These are phyloP conservation scores for Chaetomiaceae sp. DNA, from an alignment of 2,329 filamentous ascomycete genomes.

Conservation along the genomic window DNA sequence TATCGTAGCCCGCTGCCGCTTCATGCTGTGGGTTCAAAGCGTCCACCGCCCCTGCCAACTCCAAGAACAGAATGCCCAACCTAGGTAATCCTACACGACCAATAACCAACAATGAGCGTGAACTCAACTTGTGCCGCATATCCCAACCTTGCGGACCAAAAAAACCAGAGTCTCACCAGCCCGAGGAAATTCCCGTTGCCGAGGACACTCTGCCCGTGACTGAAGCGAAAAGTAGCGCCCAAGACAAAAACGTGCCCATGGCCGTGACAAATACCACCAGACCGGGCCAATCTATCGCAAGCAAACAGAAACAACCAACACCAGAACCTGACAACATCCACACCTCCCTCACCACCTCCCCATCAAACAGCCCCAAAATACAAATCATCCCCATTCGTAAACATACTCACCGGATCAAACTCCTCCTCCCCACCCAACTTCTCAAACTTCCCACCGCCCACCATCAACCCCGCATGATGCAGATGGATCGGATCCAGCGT, in stretches of 20 bases:
- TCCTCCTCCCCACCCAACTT: constrained; percentile 32
- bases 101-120: not conserved
- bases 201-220: too few relatives aligned
- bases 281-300: not conserved
- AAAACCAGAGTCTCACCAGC: too few relatives aligned
- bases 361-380: constrained; percentile 41
- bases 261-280: too few relatives aligned
- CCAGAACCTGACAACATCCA: not conserved
- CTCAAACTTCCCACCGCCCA: constrained; percentile 39
- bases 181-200: too few relatives aligned
- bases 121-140: too few relatives aligned
- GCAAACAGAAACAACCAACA: not conserved
- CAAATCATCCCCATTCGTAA: constrained; percentile 44
- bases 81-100: not conserved
- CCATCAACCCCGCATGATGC: constrained; percentile 19
- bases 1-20: too few relatives aligned
- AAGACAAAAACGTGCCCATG: not conserved
- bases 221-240: too few relatives aligned
- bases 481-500: not conserved
- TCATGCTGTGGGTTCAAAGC: too few relatives aligned
- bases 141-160: too few relatives aligned
- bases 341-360: not conserved
- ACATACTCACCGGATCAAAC: constrained; percentile 45
- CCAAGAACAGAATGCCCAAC: not conserved
- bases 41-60: not conserved